phyloP scores from a whole-genome alignment of 176 grass and related monocot genomes.

The Paspalum vaginatum region DNA sequence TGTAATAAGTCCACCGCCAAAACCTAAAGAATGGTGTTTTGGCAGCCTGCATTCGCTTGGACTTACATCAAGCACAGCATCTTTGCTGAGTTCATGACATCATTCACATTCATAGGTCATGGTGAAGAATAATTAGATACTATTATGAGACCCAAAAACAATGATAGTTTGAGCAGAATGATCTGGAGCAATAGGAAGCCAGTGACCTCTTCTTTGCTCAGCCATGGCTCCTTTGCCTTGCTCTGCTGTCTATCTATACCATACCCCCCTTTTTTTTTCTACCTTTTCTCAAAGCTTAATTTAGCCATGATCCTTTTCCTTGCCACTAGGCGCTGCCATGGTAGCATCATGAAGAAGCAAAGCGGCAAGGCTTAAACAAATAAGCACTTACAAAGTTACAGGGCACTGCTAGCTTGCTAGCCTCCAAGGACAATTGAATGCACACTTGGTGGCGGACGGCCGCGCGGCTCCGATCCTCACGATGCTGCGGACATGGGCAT shows the following conservation, averaged over 20 bases:
- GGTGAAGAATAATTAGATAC: conserved; percentile 44
- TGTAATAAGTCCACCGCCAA: conserved; percentile 32
- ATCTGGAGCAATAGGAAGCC: conserved; percentile 47
- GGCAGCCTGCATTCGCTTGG: conserved; percentile 27
- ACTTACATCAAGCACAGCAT: conserved; percentile 38
- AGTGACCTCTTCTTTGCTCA: conserved; percentile 54
- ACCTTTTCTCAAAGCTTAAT: conserved; percentile 36
- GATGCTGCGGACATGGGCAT: conserved; percentile 52
- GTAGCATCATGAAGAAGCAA: conserved; percentile 47
- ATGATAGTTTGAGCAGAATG: conserved; percentile 16
- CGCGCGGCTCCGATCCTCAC: conserved; percentile 29
- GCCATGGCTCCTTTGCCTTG: conserved; percentile 39
- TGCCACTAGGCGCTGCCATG: conserved; percentile 39
- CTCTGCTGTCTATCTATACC: conserved; percentile 57
- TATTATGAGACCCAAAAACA: conserved; percentile 3
- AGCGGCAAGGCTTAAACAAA: conserved; percentile 56
- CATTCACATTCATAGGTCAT: conserved; percentile 39
- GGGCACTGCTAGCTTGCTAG: conserved; percentile 26
- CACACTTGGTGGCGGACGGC: conserved; percentile 36
- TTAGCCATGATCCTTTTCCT: conserved; percentile 49
- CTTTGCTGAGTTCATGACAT: conserved; percentile 33
- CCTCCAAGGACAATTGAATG: conserved; percentile 42
- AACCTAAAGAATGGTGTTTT: conserved; percentile 23
- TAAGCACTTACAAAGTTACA: conserved; percentile 49
- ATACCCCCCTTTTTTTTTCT: conserved; percentile 35